Evolutionary conservation across 2,329 filamentous ascomycete species (phyloP), one percentile per base, ranked within the genome.

Genomic region (Rhinocladiella mackenziei): DNA sequence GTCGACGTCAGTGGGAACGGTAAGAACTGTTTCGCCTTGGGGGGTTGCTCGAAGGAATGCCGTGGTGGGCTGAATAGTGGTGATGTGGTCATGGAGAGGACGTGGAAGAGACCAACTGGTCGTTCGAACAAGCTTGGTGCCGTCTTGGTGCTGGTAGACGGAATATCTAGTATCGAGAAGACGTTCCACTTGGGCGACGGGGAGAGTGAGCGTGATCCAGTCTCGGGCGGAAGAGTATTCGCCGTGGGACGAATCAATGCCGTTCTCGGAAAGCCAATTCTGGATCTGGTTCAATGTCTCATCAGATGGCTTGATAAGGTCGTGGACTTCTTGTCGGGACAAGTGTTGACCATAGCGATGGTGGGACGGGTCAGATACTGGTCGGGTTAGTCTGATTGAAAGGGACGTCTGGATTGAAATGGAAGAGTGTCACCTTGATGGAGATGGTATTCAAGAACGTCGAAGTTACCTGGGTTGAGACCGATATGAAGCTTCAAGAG

Each of bases 31-130:
- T 6, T 37, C 35, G 5, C 39, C 41, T 23, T 53, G 48, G 8
- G 48, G 50, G 13, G 45, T 55, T 54, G 66, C 55, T 26, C 70
- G 68, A 59, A 77, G 74, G 65, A 81, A 81, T 0, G 76, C 76
- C 36, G 72, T 80, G 1, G 77, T 81, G 2, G 78, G 78, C 58
- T 81, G 77, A 18, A 81, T 73, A 9, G 74, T 71, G 55, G 80
- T 75, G 49, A 81, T 73, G 56, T 78, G 76, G 36, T 70, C 65
- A 56, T 80, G 76, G 3, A 81, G 65, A 55, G 80, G 72, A 23
- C 56, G 57, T 11, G 78, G 77, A 3, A 82, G 69, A 31, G 76
- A 80, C 77, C 77, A 81, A 29, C 67, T 62, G 1, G 74, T 71
- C 0, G 78, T 70, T 31, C 78, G 71, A 11, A 75, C 67, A 5